These are phyloP conservation scores for Populus hybrid DNA, from an alignment of 441 rosid species.

Conservation along the genomic window DNA sequence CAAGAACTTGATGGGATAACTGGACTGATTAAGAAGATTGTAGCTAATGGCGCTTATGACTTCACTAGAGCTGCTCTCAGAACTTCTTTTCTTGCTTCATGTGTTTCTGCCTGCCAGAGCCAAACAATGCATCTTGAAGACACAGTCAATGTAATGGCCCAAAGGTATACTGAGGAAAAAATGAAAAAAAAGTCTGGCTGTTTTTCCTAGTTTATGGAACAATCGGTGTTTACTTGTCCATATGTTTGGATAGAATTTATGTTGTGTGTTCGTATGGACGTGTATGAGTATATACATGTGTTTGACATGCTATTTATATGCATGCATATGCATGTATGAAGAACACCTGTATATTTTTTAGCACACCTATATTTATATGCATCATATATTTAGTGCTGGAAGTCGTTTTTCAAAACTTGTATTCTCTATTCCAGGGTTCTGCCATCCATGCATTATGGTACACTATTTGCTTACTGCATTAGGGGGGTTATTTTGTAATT, in stretches of 20 bases:
- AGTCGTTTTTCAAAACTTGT: background rate
- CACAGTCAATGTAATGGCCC: slow-evolving; percentile 88
- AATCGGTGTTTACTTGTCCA: background rate
- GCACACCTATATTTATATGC: background rate
- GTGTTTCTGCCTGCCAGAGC: slow-evolving; percentile 94
- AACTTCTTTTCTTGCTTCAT: slow-evolving; percentile 92
- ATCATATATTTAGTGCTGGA: background rate
- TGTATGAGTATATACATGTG: background rate
- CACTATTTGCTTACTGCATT: too few species aligned
- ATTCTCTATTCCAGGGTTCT: background rate
- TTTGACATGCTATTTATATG: background rate
- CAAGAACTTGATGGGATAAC: slow-evolving; percentile 67
- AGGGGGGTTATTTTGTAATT: background rate
- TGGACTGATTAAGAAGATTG: slow-evolving; percentile 63
- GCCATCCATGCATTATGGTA: too few species aligned
- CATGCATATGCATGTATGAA: background rate
- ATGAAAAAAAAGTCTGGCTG: slow-evolving; percentile 1
- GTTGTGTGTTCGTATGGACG: background rate
- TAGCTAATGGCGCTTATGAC: slow-evolving; percentile 85
- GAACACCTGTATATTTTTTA: background rate
- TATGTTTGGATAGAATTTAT: background rate
- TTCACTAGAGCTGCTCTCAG: slow-evolving; percentile 93
- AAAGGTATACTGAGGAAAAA: slow-evolving; percentile 45
- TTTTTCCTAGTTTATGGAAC: slow-evolving; percentile 9
- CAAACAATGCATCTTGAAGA: slow-evolving; percentile 82